phyloP scores from a whole-genome alignment of 2,329 filamentous ascomycete genomes.

The Colletotrichum lindemuthianum region DNA sequence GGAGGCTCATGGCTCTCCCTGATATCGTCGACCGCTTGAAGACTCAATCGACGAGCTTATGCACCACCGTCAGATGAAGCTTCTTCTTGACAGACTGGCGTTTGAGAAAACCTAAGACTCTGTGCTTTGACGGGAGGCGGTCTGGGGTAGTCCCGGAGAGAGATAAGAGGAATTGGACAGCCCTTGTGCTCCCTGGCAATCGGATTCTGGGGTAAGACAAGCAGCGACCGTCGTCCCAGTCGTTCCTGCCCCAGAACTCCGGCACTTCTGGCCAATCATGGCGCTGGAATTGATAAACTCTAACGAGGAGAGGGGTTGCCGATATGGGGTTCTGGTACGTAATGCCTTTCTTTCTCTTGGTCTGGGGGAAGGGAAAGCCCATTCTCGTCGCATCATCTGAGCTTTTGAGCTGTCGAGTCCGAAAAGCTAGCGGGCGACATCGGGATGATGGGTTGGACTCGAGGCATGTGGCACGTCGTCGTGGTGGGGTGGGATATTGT shows the following conservation, averaged over 20 bases:
- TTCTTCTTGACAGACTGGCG: not conserved
- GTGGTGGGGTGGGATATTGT: too few species aligned
- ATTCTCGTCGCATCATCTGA: slow-evolving; percentile 16
- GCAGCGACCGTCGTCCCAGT: not conserved
- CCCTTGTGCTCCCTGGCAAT: slow-evolving; percentile 10
- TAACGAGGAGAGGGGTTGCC: not conserved
- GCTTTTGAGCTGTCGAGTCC: not conserved
- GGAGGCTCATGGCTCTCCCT: slow-evolving; percentile 28
- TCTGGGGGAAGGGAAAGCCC: not conserved
- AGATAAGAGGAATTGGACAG: slow-evolving; percentile 21
- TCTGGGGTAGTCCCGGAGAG: slow-evolving; percentile 16
- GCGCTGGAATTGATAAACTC: slow-evolving; percentile 22
- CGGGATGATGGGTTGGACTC: not conserved
- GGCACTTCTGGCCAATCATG: slow-evolving; percentile 25
- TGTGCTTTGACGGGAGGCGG: slow-evolving; percentile 23
- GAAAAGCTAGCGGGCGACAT: not conserved
- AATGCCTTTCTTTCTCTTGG: slow-evolving; percentile 14
- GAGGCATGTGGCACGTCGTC: too few species aligned
- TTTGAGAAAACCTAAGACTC: not conserved
- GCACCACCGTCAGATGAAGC: not conserved
- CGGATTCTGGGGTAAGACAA: slow-evolving; percentile 33
- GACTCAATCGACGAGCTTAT: not conserved
- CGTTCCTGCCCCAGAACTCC: slow-evolving; percentile 5
- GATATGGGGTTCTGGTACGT: slow-evolving; percentile 23
- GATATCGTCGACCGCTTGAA: not conserved